These are phyloP conservation scores for Polyporus tsugae DNA, from an alignment of 1,284 basidiomycete species.

Conservation along the genomic window DNA sequence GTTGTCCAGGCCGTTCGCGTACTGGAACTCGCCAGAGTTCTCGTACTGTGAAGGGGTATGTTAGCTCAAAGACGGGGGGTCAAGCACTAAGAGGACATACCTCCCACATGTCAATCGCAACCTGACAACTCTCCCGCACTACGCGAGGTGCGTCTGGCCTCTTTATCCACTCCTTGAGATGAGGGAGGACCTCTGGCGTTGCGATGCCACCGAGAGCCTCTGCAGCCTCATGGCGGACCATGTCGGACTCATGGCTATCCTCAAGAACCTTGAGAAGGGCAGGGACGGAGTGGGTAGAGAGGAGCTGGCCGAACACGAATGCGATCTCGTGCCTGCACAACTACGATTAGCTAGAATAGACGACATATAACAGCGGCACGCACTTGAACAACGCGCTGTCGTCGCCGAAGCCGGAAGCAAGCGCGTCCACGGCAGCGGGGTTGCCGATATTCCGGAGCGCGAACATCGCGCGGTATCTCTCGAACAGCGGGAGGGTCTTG, in stretches of 20 bases:
- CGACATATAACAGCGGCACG: slow-evolving; percentile 34
- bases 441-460: slow-evolving; percentile 92
- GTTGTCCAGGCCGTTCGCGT: slow-evolving; percentile 64
- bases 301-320: slow-evolving; percentile 97
- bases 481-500: slow-evolving; percentile 80
- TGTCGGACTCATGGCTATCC: slow-evolving; percentile 84
- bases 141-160: slow-evolving; percentile 85
- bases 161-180: slow-evolving; percentile 87
- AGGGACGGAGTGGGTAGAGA: slow-evolving; percentile 90
- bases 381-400: slow-evolving; percentile 92
- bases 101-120: slow-evolving; percentile 98
- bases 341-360: not conserved
- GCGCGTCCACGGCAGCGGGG: slow-evolving; percentile 84
- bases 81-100: slow-evolving; percentile 49
- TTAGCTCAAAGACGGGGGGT: not conserved
- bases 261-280: slow-evolving; percentile 83
- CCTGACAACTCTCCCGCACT: slow-evolving; percentile 95
- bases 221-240: slow-evolving; percentile 99
- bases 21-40: slow-evolving; percentile 91
- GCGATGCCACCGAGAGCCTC: slow-evolving; percentile 98
- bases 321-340: slow-evolving; percentile 91
- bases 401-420: slow-evolving; percentile 90
- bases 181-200: slow-evolving; percentile 88
- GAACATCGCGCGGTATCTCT: slow-evolving; percentile 99
- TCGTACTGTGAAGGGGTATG: slow-evolving; percentile 69